Evolutionary conservation across 768 basidiomycete species (phyloP).

Genomic region (Tulasnella sp.): DNA sequence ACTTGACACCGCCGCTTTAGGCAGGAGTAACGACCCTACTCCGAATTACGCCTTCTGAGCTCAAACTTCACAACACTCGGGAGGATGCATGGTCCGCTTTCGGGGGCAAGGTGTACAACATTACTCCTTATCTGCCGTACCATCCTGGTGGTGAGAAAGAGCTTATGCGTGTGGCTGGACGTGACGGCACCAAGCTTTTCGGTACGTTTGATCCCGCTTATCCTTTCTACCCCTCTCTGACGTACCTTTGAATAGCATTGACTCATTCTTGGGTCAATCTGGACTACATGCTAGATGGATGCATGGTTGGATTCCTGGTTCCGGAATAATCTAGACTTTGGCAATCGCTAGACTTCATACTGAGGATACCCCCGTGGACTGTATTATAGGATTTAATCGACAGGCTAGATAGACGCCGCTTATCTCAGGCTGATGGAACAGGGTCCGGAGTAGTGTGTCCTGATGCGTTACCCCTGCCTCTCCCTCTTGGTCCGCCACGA

Average conservation of each 20-base stretch:
- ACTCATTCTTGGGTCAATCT: conserved; percentile 97
- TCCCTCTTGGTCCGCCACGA: conserved; percentile 4
- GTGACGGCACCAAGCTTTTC: conserved; percentile 93
- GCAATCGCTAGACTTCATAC: not conserved
- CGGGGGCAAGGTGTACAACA: conserved; percentile 93
- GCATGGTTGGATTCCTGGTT: conserved; percentile 86
- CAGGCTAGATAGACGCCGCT: not conserved
- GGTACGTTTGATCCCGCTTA: conserved; percentile 44
- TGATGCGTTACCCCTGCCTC: not conserved
- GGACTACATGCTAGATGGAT: conserved; percentile 94
- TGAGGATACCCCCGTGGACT: not conserved
- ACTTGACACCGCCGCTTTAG: conserved; percentile 34
- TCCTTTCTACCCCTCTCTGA: not conserved
- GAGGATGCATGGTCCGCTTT: conserved; percentile 93
- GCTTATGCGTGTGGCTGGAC: conserved; percentile 89
- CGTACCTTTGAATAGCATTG: conserved; percentile 47
- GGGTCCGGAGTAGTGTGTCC: not conserved
- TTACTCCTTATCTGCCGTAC: conserved; percentile 83
- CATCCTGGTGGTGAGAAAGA: conserved; percentile 95
- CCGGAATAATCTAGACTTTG: conserved; percentile 43
- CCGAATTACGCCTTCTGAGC: conserved; percentile 69
- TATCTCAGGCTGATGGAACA: conserved; percentile 5
- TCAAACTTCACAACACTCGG: conserved; percentile 74
- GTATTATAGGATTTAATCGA: not conserved
- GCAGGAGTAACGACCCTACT: conserved; percentile 62